Percentiles rank a stretch among this genome's conserved stretches.
These are phyloP conservation scores for Santalum album DNA, from an alignment of 164 flowering plant species.

Conservation along the genomic window DNA sequence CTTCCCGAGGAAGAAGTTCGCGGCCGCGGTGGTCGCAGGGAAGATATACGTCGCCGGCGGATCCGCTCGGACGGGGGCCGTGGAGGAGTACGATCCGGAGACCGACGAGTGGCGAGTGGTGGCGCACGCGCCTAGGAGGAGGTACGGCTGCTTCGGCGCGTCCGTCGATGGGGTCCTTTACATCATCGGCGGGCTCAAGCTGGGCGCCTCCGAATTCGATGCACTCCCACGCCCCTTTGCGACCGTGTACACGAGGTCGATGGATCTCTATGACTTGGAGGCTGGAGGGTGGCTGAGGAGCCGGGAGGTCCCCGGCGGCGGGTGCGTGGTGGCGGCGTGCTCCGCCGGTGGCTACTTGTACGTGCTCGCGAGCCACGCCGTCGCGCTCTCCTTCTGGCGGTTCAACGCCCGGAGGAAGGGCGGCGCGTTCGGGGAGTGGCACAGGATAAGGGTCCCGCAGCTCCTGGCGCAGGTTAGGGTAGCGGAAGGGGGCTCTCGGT, in stretches of 20 bases:
- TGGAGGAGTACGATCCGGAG: slow-evolving; percentile 78
- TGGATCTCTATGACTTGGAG: slow-evolving; percentile 78
- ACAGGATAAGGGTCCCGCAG: slow-evolving; percentile 56
- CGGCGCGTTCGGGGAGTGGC: slow-evolving; percentile 67
- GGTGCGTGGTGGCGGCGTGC: slow-evolving; percentile 89
- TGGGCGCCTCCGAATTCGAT: slow-evolving; percentile 26
- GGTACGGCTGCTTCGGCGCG: slow-evolving; percentile 84
- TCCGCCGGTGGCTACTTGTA: slow-evolving; percentile 48
- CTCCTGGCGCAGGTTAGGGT: slow-evolving; percentile 65
- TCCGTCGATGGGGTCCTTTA: slow-evolving; percentile 69
- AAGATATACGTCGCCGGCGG: slow-evolving; percentile 80
- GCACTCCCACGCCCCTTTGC: slow-evolving; percentile 28
- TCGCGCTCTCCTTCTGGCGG: slow-evolving; percentile 85
- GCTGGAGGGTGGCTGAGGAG: slow-evolving; percentile 65
- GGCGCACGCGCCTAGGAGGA: slow-evolving; percentile 41
- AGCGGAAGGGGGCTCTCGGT: slow-evolving; percentile 61
- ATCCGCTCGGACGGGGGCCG: slow-evolving; percentile 30
- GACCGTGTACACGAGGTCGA: slow-evolving; percentile 62
- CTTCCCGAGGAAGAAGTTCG: slow-evolving; percentile 63
- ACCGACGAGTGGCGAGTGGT: slow-evolving; percentile 59
- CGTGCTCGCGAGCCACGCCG: slow-evolving; percentile 74
- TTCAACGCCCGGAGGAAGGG: slow-evolving; percentile 45
- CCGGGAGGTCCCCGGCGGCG: slow-evolving; percentile 74
- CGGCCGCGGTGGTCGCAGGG: slow-evolving; percentile 43
- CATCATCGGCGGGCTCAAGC: slow-evolving; percentile 73